A percentile compares a stretch with the other conserved stretches of the same genome.
phyloP scores from a whole-genome alignment of 75 land plant species.

The Pinus tabuliformis region DNA sequence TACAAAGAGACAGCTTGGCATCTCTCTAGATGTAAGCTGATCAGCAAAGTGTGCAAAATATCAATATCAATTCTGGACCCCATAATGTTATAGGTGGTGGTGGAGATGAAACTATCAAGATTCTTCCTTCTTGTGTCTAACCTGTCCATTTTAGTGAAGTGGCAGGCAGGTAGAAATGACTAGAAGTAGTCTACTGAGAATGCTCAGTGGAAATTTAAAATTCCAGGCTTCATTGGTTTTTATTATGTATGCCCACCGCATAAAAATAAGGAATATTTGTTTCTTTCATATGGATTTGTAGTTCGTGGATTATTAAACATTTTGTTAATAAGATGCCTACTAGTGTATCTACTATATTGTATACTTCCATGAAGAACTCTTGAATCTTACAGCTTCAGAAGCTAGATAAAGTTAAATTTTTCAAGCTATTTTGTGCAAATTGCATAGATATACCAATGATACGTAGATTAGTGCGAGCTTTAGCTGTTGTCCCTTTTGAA shows the following conservation, averaged over 20 bases:
- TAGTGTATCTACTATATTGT: background rate
- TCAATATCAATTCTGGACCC: background rate
- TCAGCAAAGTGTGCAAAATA: background rate
- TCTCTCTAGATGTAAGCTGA: background rate
- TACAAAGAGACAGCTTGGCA: background rate
- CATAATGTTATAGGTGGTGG: background rate
- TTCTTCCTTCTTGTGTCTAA: background rate
- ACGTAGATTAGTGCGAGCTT: background rate
- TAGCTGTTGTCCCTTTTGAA: too few relatives aligned
- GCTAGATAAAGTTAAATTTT: background rate
- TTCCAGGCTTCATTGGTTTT: background rate
- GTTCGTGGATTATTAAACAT: background rate
- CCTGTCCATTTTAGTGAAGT: background rate
- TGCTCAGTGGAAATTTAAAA: slow-evolving; percentile 1
- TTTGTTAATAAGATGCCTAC: background rate
- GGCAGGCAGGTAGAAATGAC: background rate
- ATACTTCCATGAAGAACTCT: background rate
- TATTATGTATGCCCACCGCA: background rate
- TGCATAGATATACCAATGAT: background rate
- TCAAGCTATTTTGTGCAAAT: background rate
- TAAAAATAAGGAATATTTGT: background rate
- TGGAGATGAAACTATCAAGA: background rate
- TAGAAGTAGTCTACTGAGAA: background rate
- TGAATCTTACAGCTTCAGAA: background rate
- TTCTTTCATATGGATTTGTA: background rate